Evolutionary conservation across 192 early-diverging fungal species (phyloP).

Genomic region (Backusella parvicylindrica): DNA sequence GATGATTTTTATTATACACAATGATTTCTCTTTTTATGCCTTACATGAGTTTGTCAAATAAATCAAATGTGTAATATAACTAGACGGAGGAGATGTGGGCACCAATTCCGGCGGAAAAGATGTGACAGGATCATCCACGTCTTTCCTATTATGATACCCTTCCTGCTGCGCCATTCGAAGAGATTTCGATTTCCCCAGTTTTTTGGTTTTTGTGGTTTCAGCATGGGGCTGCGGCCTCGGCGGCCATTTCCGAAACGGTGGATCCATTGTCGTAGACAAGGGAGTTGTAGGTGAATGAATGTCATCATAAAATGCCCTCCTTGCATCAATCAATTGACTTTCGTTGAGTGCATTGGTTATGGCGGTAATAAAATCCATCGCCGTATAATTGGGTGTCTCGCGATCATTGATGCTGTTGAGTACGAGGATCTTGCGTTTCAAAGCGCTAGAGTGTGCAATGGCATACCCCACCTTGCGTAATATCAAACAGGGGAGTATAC

Average conservation of each 20-base stretch:
- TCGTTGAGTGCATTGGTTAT: conserved; percentile 61
- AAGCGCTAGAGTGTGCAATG: conserved; percentile 48
- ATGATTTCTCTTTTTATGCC: background rate
- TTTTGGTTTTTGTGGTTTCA: background rate
- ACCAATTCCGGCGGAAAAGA: conserved; percentile 20
- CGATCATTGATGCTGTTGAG: conserved; percentile 65
- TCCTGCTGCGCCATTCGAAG: background rate
- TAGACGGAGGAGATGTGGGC: conserved; percentile 15
- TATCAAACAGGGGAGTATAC: conserved; percentile 65
- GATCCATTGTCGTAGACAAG: background rate
- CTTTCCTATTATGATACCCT: background rate
- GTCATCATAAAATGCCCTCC: conserved; percentile 21
- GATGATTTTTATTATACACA: too few relatives aligned
- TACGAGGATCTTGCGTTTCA: conserved; percentile 59
- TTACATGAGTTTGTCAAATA: conserved; percentile 50
- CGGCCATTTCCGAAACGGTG: conserved; percentile 22
- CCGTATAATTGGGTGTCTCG: conserved; percentile 62
- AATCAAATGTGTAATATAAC: conserved; percentile 50
- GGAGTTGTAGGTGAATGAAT: background rate
- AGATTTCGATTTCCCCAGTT: background rate
- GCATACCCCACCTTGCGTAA: conserved; percentile 60
- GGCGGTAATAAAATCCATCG: conserved; percentile 63
- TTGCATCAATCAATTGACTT: conserved; percentile 29
- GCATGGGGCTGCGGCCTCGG: background rate
- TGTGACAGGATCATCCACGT: background rate